phyloP scores from a whole-genome alignment of 129 eudicot species.

The Flaveria brownii region DNA sequence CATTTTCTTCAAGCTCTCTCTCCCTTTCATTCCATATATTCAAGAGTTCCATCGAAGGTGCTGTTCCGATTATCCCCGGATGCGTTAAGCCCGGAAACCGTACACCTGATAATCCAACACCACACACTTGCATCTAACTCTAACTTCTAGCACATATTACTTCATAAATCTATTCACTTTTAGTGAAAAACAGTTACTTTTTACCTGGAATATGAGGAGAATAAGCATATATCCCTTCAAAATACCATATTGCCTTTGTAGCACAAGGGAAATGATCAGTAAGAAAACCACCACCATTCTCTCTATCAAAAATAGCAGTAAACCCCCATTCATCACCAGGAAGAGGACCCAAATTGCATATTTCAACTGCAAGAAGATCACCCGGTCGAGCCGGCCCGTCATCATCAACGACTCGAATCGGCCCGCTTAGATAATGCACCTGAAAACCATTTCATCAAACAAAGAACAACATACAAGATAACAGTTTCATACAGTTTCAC shows the following conservation, averaged over 20 bases:
- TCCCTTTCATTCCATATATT: slow-evolving; percentile 93
- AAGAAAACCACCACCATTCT: slow-evolving; percentile 95
- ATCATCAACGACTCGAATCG: slow-evolving; percentile 71
- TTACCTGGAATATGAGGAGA: slow-evolving; percentile 97
- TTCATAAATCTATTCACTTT: not conserved
- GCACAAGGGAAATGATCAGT: slow-evolving; percentile 98
- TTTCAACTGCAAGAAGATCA: slow-evolving; percentile 88
- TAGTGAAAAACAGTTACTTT: not conserved
- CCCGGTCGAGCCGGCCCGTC: slow-evolving; percentile 92
- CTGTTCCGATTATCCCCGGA: slow-evolving; percentile 97
- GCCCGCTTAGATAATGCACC: slow-evolving; percentile 98
- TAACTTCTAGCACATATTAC: not conserved
- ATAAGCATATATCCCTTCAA: slow-evolving; percentile 95
- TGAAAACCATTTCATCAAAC: slow-evolving; percentile 25
- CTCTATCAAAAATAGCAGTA: slow-evolving; percentile 94
- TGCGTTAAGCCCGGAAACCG: slow-evolving; percentile 95
- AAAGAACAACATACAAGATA: not conserved
- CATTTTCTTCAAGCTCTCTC: slow-evolving; percentile 76
- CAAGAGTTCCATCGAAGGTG: slow-evolving; percentile 90
- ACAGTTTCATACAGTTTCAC: slow-evolving; percentile 6
- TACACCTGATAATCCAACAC: slow-evolving; percentile 52
- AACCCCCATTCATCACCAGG: slow-evolving; percentile 99
- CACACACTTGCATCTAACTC: not conserved
- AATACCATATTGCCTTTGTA: slow-evolving; percentile 97
- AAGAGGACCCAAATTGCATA: slow-evolving; percentile 94